Conservation (phyloP, 2,329 filamentous ascomycete genomes). For the Aureobasidium pullulans region DNA sequence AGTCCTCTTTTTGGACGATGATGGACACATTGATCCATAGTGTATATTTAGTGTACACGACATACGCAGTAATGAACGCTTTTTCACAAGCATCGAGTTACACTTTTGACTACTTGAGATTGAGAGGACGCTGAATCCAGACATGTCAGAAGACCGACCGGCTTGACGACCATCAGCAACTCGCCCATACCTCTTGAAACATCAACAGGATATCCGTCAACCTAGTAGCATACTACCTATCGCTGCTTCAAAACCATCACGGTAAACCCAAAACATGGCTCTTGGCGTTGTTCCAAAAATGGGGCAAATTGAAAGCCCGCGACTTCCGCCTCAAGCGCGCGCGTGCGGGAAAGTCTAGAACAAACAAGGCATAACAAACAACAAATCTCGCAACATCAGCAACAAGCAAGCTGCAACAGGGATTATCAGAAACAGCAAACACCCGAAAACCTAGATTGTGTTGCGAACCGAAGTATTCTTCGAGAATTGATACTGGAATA, state of each 20-base stretch:
- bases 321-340: not conserved
- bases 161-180: no score
- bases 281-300: not conserved
- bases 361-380: not conserved
- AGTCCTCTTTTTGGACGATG: not conserved
- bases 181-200: no score
- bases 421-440: not conserved
- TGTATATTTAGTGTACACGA: conserved; percentile 6
- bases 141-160: no score
- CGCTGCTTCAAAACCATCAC: no score
- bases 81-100: not conserved
- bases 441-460: not conserved
- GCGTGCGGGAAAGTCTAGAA: not conserved
- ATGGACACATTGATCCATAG: not conserved
- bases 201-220: no score
- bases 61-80: not conserved
- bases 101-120: no score
- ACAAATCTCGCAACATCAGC: not conserved
- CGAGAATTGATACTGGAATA: not conserved
- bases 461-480: not conserved
- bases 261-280: not conserved
- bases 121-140: no score
- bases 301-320: not conserved
- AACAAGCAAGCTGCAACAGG: not conserved
- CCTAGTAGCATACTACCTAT: no score